phyloP scores from a whole-genome alignment of 495 filamentous ascomycete species.

The Tuber umbilicatum region DNA sequence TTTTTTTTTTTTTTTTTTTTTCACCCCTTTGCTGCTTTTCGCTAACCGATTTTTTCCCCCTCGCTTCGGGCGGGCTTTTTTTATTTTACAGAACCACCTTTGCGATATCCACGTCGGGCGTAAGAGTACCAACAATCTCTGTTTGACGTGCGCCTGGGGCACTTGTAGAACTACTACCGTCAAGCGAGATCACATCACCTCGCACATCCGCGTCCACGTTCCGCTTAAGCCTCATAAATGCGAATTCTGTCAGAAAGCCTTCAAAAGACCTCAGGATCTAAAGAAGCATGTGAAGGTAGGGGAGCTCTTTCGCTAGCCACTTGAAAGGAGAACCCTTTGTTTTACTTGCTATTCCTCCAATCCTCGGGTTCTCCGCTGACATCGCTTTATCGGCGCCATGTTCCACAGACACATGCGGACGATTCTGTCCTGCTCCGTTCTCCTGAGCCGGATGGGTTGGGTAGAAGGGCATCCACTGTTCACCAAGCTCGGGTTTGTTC shows the following conservation, averaged over 20 bases:
- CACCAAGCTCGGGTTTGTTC: conserved; percentile 39
- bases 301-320: conserved; percentile 37
- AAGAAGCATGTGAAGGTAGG: conserved; percentile 94
- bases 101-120: conserved; percentile 98
- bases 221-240: conserved; percentile 98
- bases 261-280: conserved; percentile 97
- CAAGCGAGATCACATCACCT: conserved; percentile 99
- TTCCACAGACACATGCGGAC: conserved; percentile 78
- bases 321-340: conserved; percentile 22
- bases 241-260: conserved; percentile 95
- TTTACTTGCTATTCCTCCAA: conserved; percentile 29
- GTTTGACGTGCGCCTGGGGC: conserved; percentile 95
- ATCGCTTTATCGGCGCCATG: conserved; percentile 43
- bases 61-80: conserved; percentile 23
- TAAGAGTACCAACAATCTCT: conserved; percentile 98
- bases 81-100: conserved; percentile 72
- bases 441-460: conserved; percentile 51
- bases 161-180: conserved; percentile 92
- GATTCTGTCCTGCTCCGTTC: conserved; percentile 82
- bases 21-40: not conserved
- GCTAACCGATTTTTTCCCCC: not conserved
- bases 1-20: not conserved
- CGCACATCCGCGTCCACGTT: conserved; percentile 96
- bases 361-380: conserved; percentile 41
- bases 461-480: conserved; percentile 39